Evolutionary conservation across 2,329 filamentous ascomycete species (phyloP), one percentile per base, ranked within the genome.

Genomic region (Phyllosticta paracitricarpa): DNA sequence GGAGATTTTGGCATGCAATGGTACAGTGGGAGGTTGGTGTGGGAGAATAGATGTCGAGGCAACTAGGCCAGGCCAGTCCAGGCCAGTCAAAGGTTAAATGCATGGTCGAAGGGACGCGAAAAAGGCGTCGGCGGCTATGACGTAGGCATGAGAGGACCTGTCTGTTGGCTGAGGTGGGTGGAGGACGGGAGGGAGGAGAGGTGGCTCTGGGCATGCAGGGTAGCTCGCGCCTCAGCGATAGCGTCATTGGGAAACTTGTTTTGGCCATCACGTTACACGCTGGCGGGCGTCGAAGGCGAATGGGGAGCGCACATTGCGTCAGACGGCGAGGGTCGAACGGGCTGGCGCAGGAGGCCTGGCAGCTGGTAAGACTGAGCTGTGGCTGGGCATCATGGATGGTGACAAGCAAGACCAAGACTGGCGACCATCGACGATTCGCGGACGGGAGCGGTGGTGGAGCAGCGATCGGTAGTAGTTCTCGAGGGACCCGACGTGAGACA

Each of bases 1-100:
- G 72, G 73, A 58, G 75, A 76, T 66, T 78, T 76, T 69, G 74
- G 75, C 78, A 80, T 80, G 72, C 77, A 68, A 71, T 69, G 63
- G 62, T 59, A 55, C 68, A 71, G 54, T 63, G 62, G 62, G 61
- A 57, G 54, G 22, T 55, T 24, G 51, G 35, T 61, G 58, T 61
- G 54, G 58, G 58, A 61, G 58, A 54, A 56, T 56, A 56, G 54
- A 56, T 7, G 58, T 25, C 53, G 56, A 52, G 25, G 51, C 40
- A 51, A 57, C 28, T 51, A 40, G 19, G 14, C 22, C 30, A 54
- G 54, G 59, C 48, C 59, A 48, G 19, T 22, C 22, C 30, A 54
- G 54, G 59, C 48, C 59, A 48, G 19, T 26, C 19, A 52, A 56
- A 33, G 55, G 58, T 56, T 61, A 61, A 56, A 61, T 61, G 58